Percentiles rank a stretch among this genome's conserved stretches.
phyloP scores from a whole-genome alignment of 2,329 filamentous ascomycete species.

The Trichoderma asperellum region DNA sequence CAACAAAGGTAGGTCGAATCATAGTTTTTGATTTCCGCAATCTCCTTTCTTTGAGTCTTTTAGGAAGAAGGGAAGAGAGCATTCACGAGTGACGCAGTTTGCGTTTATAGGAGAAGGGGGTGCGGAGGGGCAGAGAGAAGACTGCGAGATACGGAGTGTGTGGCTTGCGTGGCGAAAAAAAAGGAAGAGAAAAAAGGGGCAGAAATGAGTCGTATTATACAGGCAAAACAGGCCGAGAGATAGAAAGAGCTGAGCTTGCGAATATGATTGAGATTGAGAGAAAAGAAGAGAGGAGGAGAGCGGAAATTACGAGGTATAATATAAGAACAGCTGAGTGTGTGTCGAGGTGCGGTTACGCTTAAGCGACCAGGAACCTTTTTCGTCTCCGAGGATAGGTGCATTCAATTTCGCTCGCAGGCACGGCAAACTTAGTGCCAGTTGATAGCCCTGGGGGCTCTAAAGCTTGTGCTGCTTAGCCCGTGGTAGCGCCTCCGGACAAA shows the following conservation, averaged over 20 bases:
- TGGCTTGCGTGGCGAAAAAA: not conserved
- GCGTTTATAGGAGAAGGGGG: not conserved
- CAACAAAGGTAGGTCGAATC: constrained; percentile 59
- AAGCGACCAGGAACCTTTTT: not conserved
- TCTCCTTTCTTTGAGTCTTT: constrained; percentile 5
- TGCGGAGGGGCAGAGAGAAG: not conserved
- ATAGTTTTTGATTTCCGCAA: constrained; percentile 3
- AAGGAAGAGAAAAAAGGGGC: not conserved
- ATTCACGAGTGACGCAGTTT: constrained; percentile 16
- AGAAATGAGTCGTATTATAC: not conserved
- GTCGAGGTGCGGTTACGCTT: not conserved
- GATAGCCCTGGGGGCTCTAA: not conserved
- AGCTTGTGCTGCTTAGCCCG: not conserved
- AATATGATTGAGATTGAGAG: not conserved
- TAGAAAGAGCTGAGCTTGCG: constrained; percentile 6
- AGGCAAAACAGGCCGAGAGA: not conserved
- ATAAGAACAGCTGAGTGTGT: not conserved
- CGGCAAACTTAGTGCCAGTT: not conserved
- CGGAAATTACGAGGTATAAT: constrained; percentile 8
- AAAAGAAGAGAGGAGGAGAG: not conserved
- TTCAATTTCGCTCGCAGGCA: not conserved
- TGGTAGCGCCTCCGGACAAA: constrained; percentile 24
- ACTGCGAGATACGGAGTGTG: not conserved
- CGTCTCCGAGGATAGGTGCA: not conserved
- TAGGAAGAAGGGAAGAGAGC: constrained; percentile 33